Evolutionary conservation across 2,329 filamentous ascomycete species (phyloP), one percentile per base, ranked within the genome.

Genomic region (Pochonia chlamydosporia): DNA sequence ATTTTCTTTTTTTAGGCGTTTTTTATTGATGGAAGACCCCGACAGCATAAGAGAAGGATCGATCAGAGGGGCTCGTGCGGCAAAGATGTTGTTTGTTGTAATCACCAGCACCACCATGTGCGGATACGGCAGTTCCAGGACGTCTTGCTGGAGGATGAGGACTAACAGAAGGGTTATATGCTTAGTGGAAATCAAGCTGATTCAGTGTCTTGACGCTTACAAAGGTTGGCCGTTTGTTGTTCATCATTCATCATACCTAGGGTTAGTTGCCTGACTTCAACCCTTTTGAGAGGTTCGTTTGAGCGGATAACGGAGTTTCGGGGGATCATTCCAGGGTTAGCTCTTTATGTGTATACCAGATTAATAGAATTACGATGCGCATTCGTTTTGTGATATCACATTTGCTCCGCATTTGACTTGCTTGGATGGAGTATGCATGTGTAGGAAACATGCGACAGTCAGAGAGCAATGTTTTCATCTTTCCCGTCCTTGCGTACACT

Each of bases 301-400:
- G 20, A 39, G 40, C 25, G 46, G 40, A 33, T 52, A 45, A 51
- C 31, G 59, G 58, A 59, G 59, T 61, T 61, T 35, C 47, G 54
- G 55, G 56, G 55, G 56, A 49, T 52, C 44, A 47, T 39, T 41
- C n/a, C 20, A 40, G 18, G 54, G 44, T 49, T 36, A 36, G 33
- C 47, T 50, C 43, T 42, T 45, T 43, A 39, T 43, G 26, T 47
- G 43, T 54, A 43, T 54, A 55, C 50, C 40, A 23, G 6, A 20
- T 33, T 10, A 2, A 33, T 40, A 46, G 37, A 25, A 33, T 13
- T 16, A 6, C 21, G 35, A 40, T 37, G 31, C 21, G 25, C 14
- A 25, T 31, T 13, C 20, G 20, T 23, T 4, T 13, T 39, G 18
- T 4, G 23, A 39, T 39, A 24, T 24, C 20, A 40, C 20, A 13